These are phyloP conservation scores for Suhomyces vadensis DNA, from an alignment of 805 yeast genomes.

Conservation along the genomic window DNA sequence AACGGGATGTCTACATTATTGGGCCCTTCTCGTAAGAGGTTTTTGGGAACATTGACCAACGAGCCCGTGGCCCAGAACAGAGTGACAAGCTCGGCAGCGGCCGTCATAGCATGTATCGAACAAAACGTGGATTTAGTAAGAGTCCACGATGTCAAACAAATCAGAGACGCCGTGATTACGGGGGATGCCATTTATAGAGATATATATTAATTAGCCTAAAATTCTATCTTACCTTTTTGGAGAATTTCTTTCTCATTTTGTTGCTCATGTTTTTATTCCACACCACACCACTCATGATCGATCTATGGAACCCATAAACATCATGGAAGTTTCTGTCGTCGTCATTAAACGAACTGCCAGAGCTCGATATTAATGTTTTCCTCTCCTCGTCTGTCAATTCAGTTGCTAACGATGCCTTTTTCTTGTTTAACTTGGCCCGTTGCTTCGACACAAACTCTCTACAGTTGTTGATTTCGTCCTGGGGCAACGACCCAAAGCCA, in stretches of 20 bases:
- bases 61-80: constrained; percentile 60
- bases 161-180: constrained; percentile 45
- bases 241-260: constrained; percentile 46
- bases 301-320: constrained; percentile 44
- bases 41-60: constrained; percentile 73
- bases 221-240: constrained; percentile 1
- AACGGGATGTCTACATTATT: constrained; percentile 65
- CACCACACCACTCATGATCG: constrained; percentile 55
- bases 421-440: constrained; percentile 41
- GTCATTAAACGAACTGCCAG: constrained; percentile 17
- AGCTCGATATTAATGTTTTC: constrained; percentile 23
- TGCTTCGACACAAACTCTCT: constrained; percentile 73
- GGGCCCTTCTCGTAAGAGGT: constrained; percentile 88
- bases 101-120: constrained; percentile 70
- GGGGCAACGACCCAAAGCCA: constrained; percentile 70
- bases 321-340: constrained; percentile 37
- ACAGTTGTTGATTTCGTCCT: constrained; percentile 78
- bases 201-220: background rate
- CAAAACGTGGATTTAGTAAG: constrained; percentile 79
- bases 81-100: constrained; percentile 72
- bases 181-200: constrained; percentile 73
- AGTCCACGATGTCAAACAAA: constrained; percentile 78
- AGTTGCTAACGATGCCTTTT: constrained; percentile 29
- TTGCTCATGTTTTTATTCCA: constrained; percentile 64
- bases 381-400: constrained; percentile 44